Percentiles rank a stretch among this genome's conserved stretches.
Evolutionary conservation across 768 basidiomycete genomes (phyloP).

Genomic region (Hericium erinaceus): DNA sequence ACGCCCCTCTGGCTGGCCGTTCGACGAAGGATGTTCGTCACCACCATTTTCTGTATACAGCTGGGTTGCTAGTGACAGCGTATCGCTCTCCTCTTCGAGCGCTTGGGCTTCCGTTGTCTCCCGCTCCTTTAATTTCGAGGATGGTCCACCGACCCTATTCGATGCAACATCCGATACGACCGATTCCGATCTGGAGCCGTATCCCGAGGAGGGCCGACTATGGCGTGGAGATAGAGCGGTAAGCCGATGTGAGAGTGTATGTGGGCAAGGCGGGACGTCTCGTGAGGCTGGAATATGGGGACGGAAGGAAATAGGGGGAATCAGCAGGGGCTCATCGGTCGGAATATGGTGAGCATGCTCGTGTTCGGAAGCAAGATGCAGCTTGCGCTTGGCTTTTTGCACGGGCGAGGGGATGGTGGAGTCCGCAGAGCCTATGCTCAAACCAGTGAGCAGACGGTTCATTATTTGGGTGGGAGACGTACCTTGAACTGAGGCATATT

Average conservation of each 20-base stretch:
- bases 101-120: background rate
- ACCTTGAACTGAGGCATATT: conserved; percentile 66
- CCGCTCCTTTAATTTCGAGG: background rate
- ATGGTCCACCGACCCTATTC: background rate
- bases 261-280: conserved; percentile 24
- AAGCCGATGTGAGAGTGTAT: conserved; percentile 18
- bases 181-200: background rate
- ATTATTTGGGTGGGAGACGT: conserved; percentile 6
- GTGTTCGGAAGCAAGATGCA: conserved; percentile 11
- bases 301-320: conserved; percentile 11
- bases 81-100: background rate
- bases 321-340: conserved; percentile 16
- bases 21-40: background rate
- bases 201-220: background rate
- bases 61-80: background rate
- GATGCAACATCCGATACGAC: background rate
- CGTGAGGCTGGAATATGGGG: conserved; percentile 11
- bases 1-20: background rate
- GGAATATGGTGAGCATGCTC: background rate
- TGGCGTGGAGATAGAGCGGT: conserved; percentile 19
- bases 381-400: conserved; percentile 21
- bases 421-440: conserved; percentile 51
- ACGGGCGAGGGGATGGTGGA: conserved; percentile 55
- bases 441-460: background rate
- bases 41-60: background rate